Evolutionary conservation across 2,329 filamentous ascomycete species (phyloP).

Genomic region (Aspergillus quadricinctus): DNA sequence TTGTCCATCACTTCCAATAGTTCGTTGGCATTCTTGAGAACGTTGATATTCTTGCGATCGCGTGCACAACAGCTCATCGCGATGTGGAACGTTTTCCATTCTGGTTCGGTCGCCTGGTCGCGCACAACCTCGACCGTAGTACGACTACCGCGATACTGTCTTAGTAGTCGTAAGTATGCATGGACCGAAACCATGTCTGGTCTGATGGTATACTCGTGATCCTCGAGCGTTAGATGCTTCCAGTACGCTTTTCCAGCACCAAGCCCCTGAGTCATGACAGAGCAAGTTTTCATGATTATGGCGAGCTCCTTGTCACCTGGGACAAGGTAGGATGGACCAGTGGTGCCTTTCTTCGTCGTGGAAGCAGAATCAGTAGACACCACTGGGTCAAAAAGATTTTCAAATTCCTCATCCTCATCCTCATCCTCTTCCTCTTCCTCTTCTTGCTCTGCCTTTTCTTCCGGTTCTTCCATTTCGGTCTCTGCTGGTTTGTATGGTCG

Average conservation of each 20-base stretch:
- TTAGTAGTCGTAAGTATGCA: constrained; percentile 63
- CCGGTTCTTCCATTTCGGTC: constrained; percentile 8
- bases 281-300: constrained; percentile 62
- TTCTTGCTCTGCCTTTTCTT: constrained; percentile 4
- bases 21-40: constrained; percentile 59
- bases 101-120: constrained; percentile 44
- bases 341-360: not conserved
- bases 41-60: constrained; percentile 71
- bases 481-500: constrained; percentile 17
- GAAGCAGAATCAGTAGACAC: constrained; percentile 6
- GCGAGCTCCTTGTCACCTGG: constrained; percentile 60
- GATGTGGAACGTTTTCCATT: constrained; percentile 59
- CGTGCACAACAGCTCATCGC: constrained; percentile 70
- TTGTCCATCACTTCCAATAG: constrained; percentile 62
- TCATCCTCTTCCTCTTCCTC: constrained; percentile 24
- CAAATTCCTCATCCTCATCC: constrained; percentile 24
- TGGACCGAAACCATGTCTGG: constrained; percentile 71
- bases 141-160: constrained; percentile 61
- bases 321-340: constrained; percentile 33
- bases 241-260: constrained; percentile 71
- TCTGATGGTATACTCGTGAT: constrained; percentile 50
- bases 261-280: constrained; percentile 54
- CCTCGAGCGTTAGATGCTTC: constrained; percentile 59
- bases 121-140: constrained; percentile 58
- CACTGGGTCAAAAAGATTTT: constrained; percentile 35